A percentile compares a stretch with the other conserved stretches of the same genome.
Evolutionary conservation across 1,139 yeast genomes (phyloP).

Genomic region (Meyerozyma guilliermondii): DNA sequence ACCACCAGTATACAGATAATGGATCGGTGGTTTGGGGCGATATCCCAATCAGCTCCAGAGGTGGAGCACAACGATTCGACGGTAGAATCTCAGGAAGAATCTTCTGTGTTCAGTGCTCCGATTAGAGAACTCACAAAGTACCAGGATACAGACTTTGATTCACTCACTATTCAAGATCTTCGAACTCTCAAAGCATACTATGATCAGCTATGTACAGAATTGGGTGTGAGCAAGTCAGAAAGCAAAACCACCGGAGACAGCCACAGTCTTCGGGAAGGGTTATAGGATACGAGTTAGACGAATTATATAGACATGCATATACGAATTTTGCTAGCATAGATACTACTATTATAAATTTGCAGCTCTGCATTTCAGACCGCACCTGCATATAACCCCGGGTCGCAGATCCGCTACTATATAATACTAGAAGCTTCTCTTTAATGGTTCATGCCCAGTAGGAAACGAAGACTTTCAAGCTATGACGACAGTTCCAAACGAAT

Average conservation of each 20-base stretch:
- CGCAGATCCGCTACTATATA: neutral
- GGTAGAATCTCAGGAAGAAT: conserved; percentile 1
- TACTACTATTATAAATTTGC: too few species aligned
- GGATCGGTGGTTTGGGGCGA: conserved; percentile 36
- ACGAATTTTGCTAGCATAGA: neutral
- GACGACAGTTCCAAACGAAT: conserved; percentile 10
- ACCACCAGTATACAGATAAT: conserved; percentile 39
- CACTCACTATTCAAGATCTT: conserved; percentile 32
- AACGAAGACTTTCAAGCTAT: conserved; percentile 6
- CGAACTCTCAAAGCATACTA: conserved; percentile 28
- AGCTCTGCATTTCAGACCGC: too few species aligned
- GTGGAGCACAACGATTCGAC: neutral
- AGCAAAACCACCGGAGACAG: conserved; percentile 12
- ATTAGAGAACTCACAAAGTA: conserved; percentile 26
- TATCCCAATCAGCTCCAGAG: neutral
- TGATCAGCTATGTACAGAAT: conserved; percentile 30
- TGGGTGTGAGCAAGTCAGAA: conserved; percentile 7
- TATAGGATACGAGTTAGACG: conserved; percentile 1
- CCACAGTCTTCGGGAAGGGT: neutral
- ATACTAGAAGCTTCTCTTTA: neutral
- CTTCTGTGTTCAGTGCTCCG: conserved; percentile 8
- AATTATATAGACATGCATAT: neutral
- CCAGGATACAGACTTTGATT: conserved; percentile 32
- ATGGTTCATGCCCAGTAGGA: neutral
- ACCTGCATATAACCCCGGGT: too few species aligned